phyloP scores from a whole-genome alignment of 148 eudicot genomes.

The Dianthus caryophyllus region DNA sequence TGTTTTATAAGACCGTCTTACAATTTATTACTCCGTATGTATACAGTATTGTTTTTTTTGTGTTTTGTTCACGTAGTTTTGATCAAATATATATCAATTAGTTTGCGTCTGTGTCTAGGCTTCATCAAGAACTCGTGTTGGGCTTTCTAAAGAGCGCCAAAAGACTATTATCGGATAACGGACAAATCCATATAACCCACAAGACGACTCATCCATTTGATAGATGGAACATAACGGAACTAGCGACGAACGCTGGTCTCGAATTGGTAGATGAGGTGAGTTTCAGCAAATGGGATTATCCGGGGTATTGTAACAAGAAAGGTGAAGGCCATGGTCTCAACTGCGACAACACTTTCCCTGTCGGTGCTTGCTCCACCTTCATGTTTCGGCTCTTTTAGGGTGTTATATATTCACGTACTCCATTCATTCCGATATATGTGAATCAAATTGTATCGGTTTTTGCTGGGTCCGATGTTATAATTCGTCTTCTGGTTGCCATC shows the following conservation, averaged over 20 bases:
- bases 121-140: conserved; percentile 20
- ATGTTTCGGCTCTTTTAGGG: conserved; percentile 5
- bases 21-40: too few relatives aligned
- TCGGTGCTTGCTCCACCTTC: conserved; percentile 27
- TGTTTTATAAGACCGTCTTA: too few relatives aligned
- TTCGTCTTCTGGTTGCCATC: too few relatives aligned
- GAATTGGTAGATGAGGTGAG: not conserved
- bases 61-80: not conserved
- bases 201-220: conserved; percentile 32
- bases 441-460: too few relatives aligned
- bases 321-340: conserved; percentile 15
- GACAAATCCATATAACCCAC: conserved; percentile 37
- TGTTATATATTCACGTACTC: too few relatives aligned
- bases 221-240: conserved; percentile 27
- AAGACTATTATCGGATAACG: conserved; percentile 14
- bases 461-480: too few relatives aligned
- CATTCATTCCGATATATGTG: too few relatives aligned
- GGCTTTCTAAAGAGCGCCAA: conserved; percentile 30
- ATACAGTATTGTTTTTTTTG: not conserved
- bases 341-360: conserved; percentile 18
- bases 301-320: conserved; percentile 30
- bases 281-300: conserved; percentile 23
- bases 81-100: too few relatives aligned
- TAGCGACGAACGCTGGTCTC: conserved; percentile 23
- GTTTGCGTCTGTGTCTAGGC: too few relatives aligned